Base-by-base conservation (phyloP, 2,329 filamentous ascomycete genomes). In the Fusarium sublunatum region DNA sequence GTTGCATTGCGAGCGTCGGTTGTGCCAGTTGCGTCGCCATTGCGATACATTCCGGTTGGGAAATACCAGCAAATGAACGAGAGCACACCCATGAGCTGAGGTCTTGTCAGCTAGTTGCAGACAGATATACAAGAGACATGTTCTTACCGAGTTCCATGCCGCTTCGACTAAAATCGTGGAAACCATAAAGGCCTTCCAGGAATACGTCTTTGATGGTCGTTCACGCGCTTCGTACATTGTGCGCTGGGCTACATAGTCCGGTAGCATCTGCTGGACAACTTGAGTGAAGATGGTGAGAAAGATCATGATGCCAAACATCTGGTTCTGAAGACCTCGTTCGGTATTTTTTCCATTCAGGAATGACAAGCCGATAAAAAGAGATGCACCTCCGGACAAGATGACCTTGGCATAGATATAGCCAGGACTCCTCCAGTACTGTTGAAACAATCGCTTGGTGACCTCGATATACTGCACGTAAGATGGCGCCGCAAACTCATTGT, bases 281-380 rank as follows among this genome's bases (percentile, higher is more conserved):
- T 86, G 82, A 25, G 86, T 84, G 74, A 92, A 92, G 72, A 92
- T 88, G 12, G 86, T 90, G 52, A 86, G 77, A 61, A 91, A 79
- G 82, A 91, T 87, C 76, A 92, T 91, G 49, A 91, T 85, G 51
- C 82, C 83, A 71, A 92, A 91, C 75, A 92, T 84, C 52, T 88
- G 86, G 70, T 91, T 89, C 68, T 91, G 88, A 8, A 92, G 78
- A 29, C 89, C 88, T 61, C 89, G 86, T 40, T 85, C 79, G 0
- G 85, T 86, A 60, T 83, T 83, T 25, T 84, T 78, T 3, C 85
- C 81, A 24, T 88, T 83, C 72, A 84, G 86, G 69, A 91, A 89
- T 0, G 86, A 88, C 68, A 91, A 86, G 1, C 89, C 89, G 55
- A 91, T 88, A 72, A 91, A 91, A 2, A 91, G 79, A 3, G 68